Evolutionary conservation across 2,329 filamentous ascomycete species (phyloP).

Genomic region (Aspergillus sp.): DNA sequence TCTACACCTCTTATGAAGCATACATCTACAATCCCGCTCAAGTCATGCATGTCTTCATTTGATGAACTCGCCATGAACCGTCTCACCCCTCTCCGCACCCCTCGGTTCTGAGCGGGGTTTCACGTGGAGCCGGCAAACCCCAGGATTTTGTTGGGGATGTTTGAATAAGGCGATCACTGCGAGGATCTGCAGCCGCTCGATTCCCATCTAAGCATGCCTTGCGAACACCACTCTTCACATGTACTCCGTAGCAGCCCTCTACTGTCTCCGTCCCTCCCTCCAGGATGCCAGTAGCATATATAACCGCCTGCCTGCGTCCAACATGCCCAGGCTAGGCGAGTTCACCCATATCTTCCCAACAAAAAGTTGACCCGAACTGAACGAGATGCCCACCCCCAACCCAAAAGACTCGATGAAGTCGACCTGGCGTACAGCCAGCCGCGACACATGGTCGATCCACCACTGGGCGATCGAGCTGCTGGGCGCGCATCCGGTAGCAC

Average conservation of each 20-base stretch:
- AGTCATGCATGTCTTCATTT: too few relatives aligned
- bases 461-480: slow-evolving; percentile 25
- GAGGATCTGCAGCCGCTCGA: not conserved
- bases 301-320: not conserved
- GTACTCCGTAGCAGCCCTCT: not conserved
- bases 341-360: not conserved
- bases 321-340: not conserved
- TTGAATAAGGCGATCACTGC: not conserved
- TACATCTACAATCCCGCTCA: not conserved
- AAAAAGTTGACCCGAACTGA: not conserved
- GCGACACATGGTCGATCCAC: slow-evolving; percentile 21
- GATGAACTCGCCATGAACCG: too few relatives aligned
- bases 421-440: slow-evolving; percentile 25
- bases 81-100: not conserved
- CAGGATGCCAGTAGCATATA: not conserved
- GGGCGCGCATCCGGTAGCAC: slow-evolving; percentile 22
- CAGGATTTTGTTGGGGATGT: not conserved
- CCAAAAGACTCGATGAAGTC: slow-evolving; percentile 32
- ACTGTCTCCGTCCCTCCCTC: not conserved
- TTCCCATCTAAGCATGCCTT: not conserved
- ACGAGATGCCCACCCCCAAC: slow-evolving; percentile 10
- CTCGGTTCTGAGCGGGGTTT: not conserved
- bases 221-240: not conserved
- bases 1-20: not conserved
- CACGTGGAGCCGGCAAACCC: not conserved